These are phyloP conservation scores for Saccharum hybrid DNA, from an alignment of 202 grass and related monocot genomes.

Conservation along the genomic window DNA sequence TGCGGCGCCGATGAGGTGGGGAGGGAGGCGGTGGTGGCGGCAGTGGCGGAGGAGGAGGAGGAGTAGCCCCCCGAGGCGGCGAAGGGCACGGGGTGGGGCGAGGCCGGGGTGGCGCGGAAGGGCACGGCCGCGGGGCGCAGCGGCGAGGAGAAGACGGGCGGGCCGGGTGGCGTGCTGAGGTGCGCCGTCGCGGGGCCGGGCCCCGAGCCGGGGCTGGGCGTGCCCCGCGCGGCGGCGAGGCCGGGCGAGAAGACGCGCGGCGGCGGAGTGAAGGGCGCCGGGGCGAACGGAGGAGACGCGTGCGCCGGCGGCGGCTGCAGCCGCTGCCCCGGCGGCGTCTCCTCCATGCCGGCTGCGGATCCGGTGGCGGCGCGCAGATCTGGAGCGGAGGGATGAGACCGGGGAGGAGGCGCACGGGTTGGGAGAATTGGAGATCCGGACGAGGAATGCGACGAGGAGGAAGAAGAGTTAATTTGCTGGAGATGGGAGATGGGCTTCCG, in stretches of 20 bases:
- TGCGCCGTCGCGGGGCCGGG: conserved; percentile 37
- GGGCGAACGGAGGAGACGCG: conserved; percentile 57
- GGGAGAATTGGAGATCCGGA: conserved; percentile 19
- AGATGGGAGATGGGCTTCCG: background rate
- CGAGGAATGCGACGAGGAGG: conserved; percentile 8
- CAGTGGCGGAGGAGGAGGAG: conserved; percentile 45
- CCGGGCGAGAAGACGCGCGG: conserved; percentile 34
- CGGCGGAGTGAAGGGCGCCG: conserved; percentile 56
- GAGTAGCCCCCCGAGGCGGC: conserved; percentile 24
- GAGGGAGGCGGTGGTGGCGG: conserved; percentile 42
- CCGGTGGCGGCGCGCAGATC: conserved; percentile 46
- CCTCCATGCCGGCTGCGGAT: conserved; percentile 56
- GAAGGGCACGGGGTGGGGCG: conserved; percentile 65
- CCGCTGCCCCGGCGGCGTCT: conserved; percentile 58
- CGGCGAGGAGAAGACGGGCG: conserved; percentile 89
- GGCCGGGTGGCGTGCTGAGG: conserved; percentile 82
- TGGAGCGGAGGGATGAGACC: background rate
- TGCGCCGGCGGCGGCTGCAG: conserved; percentile 46
- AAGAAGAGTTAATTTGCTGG: background rate
- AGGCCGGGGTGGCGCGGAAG: conserved; percentile 65
- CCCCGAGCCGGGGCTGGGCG: conserved; percentile 34
- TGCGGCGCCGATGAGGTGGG: conserved; percentile 65
- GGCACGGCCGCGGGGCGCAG: conserved; percentile 76
- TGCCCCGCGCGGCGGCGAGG: conserved; percentile 34
- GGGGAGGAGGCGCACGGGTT: background rate